These are phyloP conservation scores for Simplicillium sp. DNA, from an alignment of 2,329 filamentous ascomycete genomes.

Conservation along the genomic window DNA sequence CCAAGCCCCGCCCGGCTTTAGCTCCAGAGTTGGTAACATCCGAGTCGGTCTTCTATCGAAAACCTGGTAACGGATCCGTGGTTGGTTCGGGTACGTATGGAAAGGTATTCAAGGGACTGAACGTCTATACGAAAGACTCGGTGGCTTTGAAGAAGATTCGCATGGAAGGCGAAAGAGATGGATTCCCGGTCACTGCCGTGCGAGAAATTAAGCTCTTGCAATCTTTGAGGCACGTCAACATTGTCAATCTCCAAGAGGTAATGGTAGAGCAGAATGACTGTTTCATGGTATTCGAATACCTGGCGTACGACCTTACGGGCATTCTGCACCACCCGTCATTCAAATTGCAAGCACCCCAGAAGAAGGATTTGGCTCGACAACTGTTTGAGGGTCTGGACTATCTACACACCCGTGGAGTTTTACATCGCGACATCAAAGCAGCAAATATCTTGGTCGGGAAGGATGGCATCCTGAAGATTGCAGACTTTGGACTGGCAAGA, in stretches of 20 bases:
- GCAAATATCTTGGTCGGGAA: constrained; percentile 94
- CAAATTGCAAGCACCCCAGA: constrained; percentile 72
- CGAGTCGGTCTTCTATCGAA: constrained; percentile 87
- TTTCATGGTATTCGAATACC: constrained; percentile 99
- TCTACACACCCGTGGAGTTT: constrained; percentile 81
- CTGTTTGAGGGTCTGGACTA: constrained; percentile 93
- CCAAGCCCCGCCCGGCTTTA: constrained; percentile 63
- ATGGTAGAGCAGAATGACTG: constrained; percentile 99
- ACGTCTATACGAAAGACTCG: constrained; percentile 78
- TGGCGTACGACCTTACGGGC: constrained; percentile 91
- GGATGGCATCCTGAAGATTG: constrained; percentile 79
- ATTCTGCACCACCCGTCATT: constrained; percentile 92
- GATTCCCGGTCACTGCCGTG: constrained; percentile 83
- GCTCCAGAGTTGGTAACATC: constrained; percentile 65
- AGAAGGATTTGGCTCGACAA: constrained; percentile 87
- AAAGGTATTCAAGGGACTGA: constrained; percentile 88
- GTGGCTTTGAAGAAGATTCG: constrained; percentile 86
- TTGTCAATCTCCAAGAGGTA: constrained; percentile 77
- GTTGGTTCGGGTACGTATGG: constrained; percentile 93
- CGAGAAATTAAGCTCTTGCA: constrained; percentile 90
- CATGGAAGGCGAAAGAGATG: constrained; percentile 88
- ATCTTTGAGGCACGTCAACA: constrained; percentile 70
- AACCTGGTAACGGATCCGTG: constrained; percentile 95
- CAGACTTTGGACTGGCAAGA: constrained; percentile 90
- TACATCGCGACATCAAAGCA: constrained; percentile 96